phyloP scores from a whole-genome alignment of 1,284 basidiomycete species.

The Sporisorium reilianum region DNA sequence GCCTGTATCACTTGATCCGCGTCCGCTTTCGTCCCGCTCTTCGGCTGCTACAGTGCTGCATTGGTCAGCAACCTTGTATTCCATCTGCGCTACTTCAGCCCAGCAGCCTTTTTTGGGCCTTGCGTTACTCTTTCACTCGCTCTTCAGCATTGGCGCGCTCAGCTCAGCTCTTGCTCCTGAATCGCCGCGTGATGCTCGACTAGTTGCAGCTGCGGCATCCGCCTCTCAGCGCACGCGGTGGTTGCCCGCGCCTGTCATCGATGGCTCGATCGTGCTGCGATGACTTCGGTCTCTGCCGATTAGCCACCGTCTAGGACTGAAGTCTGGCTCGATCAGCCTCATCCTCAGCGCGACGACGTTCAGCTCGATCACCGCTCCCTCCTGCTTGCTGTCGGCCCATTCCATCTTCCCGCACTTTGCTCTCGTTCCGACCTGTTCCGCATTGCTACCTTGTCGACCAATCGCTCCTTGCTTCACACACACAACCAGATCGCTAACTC shows the following conservation, averaged over 20 bases:
- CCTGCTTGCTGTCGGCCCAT: not conserved
- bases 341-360: not conserved
- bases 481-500: slow-evolving; percentile 25
- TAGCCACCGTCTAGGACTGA: not conserved
- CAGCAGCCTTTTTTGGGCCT: not conserved
- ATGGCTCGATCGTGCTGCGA: not conserved
- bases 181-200: not conserved
- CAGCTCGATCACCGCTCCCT: not conserved
- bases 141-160: not conserved
- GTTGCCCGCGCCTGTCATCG: not conserved
- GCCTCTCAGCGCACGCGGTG: not conserved
- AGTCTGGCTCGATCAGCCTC: not conserved
- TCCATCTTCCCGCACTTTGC: not conserved
- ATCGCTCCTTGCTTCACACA: slow-evolving; percentile 13
- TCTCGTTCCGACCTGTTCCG: slow-evolving; percentile 1
- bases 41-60: not conserved
- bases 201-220: not conserved
- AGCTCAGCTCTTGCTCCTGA: not conserved
- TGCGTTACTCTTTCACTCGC: not conserved
- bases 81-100: not conserved
- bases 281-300: not conserved
- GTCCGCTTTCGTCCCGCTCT: not conserved
- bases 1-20: slow-evolving; percentile 11
- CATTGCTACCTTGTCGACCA: slow-evolving; percentile 2
- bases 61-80: not conserved